Conservation (phyloP, 2,329 filamentous ascomycete species). For the Pseudopithomyces chartarum region DNA sequence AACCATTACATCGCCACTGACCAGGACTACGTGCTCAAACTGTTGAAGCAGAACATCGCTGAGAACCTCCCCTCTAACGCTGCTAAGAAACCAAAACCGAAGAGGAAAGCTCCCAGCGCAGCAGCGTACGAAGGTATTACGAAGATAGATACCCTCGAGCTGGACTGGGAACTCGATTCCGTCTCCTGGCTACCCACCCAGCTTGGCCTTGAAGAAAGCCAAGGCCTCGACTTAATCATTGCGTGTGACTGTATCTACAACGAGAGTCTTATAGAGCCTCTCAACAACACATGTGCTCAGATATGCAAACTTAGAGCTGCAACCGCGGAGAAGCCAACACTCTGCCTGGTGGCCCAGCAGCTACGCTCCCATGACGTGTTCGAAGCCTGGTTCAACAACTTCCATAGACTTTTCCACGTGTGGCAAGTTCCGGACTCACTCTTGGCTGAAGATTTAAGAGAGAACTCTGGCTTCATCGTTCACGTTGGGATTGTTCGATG, state of each 20-base stretch:
- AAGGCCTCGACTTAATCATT: conserved; percentile 70
- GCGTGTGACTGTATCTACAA: conserved; percentile 98
- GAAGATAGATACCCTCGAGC: conserved; percentile 61
- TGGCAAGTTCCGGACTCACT: conserved; percentile 75
- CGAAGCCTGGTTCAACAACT: conserved; percentile 75
- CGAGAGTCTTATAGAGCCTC: conserved; percentile 77
- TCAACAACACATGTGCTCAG: conserved; percentile 81
- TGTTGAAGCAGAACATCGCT: conserved; percentile 76
- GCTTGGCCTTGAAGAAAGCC: conserved; percentile 49
- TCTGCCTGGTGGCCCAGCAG: conserved; percentile 88
- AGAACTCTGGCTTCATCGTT: conserved; percentile 77
- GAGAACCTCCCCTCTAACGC: conserved; percentile 55
- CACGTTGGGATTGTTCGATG: conserved; percentile 65
- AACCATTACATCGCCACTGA: conserved; percentile 79
- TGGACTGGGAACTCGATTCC: conserved; percentile 81
- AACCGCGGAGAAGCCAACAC: conserved; percentile 54
- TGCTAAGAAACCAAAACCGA: conserved; percentile 16
- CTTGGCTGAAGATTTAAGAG: conserved; percentile 63
- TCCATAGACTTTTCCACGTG: conserved; percentile 68
- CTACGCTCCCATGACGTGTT: conserved; percentile 85
- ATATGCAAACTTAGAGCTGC: conserved; percentile 65
- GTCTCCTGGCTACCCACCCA: conserved; percentile 54
- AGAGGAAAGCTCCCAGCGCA: conserved; percentile 12
- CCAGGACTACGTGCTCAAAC: conserved; percentile 79
- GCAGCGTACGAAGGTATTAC: not conserved